A percentile compares a stretch with the other conserved stretches of the same genome.
Conservation (phyloP, 1,139 yeast genomes). For the Pichia sorboxylosa region DNA sequence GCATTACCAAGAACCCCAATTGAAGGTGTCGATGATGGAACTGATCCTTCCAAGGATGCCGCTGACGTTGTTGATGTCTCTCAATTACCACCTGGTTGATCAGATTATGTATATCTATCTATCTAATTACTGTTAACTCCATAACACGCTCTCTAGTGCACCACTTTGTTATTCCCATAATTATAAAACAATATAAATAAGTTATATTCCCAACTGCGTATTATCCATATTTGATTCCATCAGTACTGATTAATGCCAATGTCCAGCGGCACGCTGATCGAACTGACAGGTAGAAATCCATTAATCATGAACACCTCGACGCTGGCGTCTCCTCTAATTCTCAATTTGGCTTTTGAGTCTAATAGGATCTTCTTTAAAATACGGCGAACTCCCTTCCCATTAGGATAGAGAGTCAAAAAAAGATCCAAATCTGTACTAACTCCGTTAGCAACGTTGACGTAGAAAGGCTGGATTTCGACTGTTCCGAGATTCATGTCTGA, state of each 20-base stretch:
- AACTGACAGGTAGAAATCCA: slow-evolving; percentile 24
- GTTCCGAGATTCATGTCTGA: slow-evolving; percentile 18
- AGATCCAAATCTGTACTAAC: slow-evolving; percentile 19
- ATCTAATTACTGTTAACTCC: too few species aligned
- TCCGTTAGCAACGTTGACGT: slow-evolving; percentile 18
- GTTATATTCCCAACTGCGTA: too few species aligned
- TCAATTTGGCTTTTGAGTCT: slow-evolving; percentile 22
- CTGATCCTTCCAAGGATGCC: slow-evolving; percentile 42
- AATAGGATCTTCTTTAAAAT: slow-evolving; percentile 21
- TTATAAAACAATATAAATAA: too few species aligned
- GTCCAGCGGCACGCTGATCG: slow-evolving; percentile 23
- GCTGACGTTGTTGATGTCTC: slow-evolving; percentile 63
- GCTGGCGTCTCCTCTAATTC: slow-evolving; percentile 24
- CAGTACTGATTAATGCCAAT: slow-evolving; percentile 8
- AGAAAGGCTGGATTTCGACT: slow-evolving; percentile 19
- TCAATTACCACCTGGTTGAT: slow-evolving; percentile 91
- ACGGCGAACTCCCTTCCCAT: slow-evolving; percentile 22
- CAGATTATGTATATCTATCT: too few species aligned
- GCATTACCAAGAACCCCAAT: slow-evolving; percentile 94
- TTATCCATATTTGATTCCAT: too few species aligned
- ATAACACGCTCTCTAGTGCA: too few species aligned
- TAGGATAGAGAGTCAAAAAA: slow-evolving; percentile 22
- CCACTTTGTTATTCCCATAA: too few species aligned
- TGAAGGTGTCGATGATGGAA: slow-evolving; percentile 30
- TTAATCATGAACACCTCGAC: slow-evolving; percentile 21